These are phyloP conservation scores for Aspergillus sp. DNA, from an alignment of 2,329 filamentous ascomycete genomes.

Conservation along the genomic window DNA sequence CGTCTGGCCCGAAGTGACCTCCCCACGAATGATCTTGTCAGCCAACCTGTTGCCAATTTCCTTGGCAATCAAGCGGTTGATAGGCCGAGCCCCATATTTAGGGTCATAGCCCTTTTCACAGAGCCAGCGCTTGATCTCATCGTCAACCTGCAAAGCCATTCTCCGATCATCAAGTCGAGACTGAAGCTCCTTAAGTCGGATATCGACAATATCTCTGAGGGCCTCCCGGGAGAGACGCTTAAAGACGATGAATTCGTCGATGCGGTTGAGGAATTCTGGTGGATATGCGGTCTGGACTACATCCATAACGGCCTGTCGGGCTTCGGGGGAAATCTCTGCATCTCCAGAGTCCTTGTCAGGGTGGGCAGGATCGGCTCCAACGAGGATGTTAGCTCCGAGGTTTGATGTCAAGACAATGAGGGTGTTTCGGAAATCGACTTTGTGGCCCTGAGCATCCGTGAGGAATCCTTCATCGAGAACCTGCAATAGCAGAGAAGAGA, in stretches of 20 bases:
- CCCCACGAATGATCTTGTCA: conserved; percentile 82
- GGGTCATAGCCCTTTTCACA: conserved; percentile 86
- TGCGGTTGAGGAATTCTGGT: conserved; percentile 91
- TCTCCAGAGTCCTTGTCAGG: conserved; percentile 55
- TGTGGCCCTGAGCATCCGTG: conserved; percentile 91
- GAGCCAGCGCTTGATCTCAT: conserved; percentile 73
- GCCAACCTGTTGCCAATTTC: conserved; percentile 84
- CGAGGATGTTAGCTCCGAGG: conserved; percentile 82
- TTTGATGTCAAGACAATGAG: conserved; percentile 96
- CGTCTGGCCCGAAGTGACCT: conserved; percentile 65
- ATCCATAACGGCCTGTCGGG: conserved; percentile 78
- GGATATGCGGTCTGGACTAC: conserved; percentile 67
- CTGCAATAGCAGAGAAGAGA: conserved; percentile 82
- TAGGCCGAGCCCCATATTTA: conserved; percentile 77
- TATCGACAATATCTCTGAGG: conserved; percentile 86
- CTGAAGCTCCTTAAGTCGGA: conserved; percentile 78
- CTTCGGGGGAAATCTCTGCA: conserved; percentile 62
- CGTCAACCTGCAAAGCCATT: conserved; percentile 64
- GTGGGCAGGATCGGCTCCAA: conserved; percentile 61
- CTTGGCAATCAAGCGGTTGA: conserved; percentile 83
- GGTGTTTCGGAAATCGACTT: conserved; percentile 93
- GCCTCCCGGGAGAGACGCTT: conserved; percentile 71
- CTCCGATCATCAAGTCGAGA: conserved; percentile 72
- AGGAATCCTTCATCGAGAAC: conserved; percentile 94
- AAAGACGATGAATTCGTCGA: conserved; percentile 96